Percentiles rank a stretch among this genome's conserved stretches.
Evolutionary conservation across 2,329 filamentous ascomycete species (phyloP).

Genomic region (Aureobasidium sp.): DNA sequence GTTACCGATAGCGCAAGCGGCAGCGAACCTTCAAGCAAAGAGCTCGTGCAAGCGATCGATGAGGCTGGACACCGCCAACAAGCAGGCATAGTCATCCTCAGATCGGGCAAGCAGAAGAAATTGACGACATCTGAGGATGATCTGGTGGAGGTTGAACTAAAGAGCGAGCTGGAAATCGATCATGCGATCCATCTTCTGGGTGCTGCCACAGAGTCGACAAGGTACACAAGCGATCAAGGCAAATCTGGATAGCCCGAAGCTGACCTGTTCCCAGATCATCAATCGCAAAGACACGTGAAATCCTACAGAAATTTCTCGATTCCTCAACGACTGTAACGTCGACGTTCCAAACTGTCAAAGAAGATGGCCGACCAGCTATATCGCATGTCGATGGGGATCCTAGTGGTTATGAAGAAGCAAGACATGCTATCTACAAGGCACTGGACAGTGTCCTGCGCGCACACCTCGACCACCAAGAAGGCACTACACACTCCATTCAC

Average conservation of each 20-base stretch:
- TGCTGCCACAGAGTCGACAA: conserved; percentile 23
- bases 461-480: conserved; percentile 19
- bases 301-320: conserved; percentile 26
- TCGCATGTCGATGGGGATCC: conserved; percentile 21
- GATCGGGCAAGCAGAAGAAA: conserved; percentile 23
- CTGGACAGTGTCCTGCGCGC: conserved; percentile 24
- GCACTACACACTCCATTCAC: conserved; percentile 27
- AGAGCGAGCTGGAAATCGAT: conserved; percentile 27
- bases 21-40: conserved; percentile 21
- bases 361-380: conserved; percentile 25
- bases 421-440: conserved; percentile 26
- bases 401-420: conserved; percentile 26
- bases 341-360: conserved; percentile 27
- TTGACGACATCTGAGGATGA: conserved; percentile 21
- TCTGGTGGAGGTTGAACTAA: conserved; percentile 24
- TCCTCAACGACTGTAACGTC: conserved; percentile 24
- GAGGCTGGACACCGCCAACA: conserved; percentile 20
- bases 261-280: conserved; percentile 18
- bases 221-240: conserved; percentile 4
- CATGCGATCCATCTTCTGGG: conserved; percentile 28
- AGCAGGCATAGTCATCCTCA: conserved; percentile 26
- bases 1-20: conserved; percentile 24
- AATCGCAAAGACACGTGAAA: conserved; percentile 22
- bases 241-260: neutral
- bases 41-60: conserved; percentile 24